phyloP scores from a whole-genome alignment of 371 early-diverging fungal genomes.

The Homolaphlyctis polyrhiza region DNA sequence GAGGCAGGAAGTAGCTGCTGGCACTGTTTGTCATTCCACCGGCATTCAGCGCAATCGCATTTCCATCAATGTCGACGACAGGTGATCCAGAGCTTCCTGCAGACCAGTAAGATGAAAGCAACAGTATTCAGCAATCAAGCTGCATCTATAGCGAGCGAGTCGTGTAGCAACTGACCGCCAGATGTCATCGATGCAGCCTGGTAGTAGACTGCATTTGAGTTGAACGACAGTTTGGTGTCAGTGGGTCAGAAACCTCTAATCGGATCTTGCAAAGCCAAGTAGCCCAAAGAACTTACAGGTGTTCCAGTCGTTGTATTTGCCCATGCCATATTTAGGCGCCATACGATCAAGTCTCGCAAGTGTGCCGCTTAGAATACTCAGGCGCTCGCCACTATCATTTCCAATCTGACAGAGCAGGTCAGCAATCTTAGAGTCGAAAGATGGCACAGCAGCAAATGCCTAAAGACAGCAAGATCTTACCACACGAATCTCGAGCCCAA shows the following conservation, averaged over 20 bases:
- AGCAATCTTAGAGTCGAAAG: constrained; percentile 6
- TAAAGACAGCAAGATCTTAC: too few species aligned
- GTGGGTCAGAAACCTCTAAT: too few species aligned
- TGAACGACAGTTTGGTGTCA: too few species aligned
- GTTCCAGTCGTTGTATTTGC: constrained; percentile 35
- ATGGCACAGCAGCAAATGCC: too few species aligned
- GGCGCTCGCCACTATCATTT: constrained; percentile 33
- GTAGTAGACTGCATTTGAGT: constrained; percentile 28
- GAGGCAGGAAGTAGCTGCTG: constrained; percentile 84
- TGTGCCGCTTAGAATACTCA: constrained; percentile 34
- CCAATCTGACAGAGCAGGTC: constrained; percentile 12
- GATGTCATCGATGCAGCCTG: constrained; percentile 45
- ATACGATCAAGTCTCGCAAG: constrained; percentile 32
- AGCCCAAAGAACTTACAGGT: constrained; percentile 17
- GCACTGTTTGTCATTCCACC: constrained; percentile 58
- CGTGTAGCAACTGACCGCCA: too few species aligned
- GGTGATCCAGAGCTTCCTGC: constrained; percentile 74
- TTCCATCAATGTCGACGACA: constrained; percentile 86
- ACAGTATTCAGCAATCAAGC: not conserved
- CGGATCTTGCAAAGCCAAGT: too few species aligned
- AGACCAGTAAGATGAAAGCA: not conserved
- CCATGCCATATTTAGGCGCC: constrained; percentile 35
- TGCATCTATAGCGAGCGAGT: constrained; percentile 17
- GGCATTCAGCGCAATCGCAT: constrained; percentile 86
- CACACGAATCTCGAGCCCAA: constrained; percentile 36